Percentiles rank a stretch among this genome's conserved stretches.
phyloP scores from a whole-genome alignment of 1,284 basidiomycete species.

The Cutaneotrichosporon cutaneum region DNA sequence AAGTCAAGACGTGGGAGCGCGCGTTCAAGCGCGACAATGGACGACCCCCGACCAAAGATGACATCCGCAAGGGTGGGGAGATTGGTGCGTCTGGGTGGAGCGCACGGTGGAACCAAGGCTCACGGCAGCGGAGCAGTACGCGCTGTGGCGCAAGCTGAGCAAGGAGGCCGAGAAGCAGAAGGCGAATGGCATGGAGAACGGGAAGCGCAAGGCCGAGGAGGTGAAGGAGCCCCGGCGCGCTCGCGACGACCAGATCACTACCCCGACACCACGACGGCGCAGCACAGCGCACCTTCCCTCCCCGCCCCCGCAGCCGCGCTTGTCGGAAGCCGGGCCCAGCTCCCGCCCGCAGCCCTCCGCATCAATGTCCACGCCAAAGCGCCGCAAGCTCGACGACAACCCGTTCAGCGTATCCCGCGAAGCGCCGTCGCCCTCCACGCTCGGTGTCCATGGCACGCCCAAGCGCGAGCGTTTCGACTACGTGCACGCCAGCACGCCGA shows the following conservation, averaged over 20 bases:
- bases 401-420: constrained; percentile 39
- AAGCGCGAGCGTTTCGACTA: constrained; percentile 25
- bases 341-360: background rate
- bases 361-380: constrained; percentile 28
- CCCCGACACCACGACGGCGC: constrained; percentile 3
- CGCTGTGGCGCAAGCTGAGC: constrained; percentile 71
- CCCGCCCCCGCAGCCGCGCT: background rate
- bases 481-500: constrained; percentile 42
- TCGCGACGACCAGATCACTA: constrained; percentile 2
- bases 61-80: constrained; percentile 64
- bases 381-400: constrained; percentile 37
- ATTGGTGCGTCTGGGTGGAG: constrained; percentile 62
- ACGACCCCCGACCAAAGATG: constrained; percentile 68
- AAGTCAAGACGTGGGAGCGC: constrained; percentile 81
- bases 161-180: constrained; percentile 53
- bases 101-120: background rate
- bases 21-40: constrained; percentile 64
- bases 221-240: background rate
- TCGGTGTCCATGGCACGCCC: background rate
- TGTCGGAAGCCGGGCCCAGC: background rate
- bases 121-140: constrained; percentile 70
- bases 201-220: background rate
- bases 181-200: background rate
- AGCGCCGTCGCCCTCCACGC: constrained; percentile 7
- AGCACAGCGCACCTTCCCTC: background rate